A percentile compares a stretch with the other conserved stretches of the same genome.
Conservation (phyloP, 352 stramenopile species). For the Saprolegnia parasitica region DNA sequence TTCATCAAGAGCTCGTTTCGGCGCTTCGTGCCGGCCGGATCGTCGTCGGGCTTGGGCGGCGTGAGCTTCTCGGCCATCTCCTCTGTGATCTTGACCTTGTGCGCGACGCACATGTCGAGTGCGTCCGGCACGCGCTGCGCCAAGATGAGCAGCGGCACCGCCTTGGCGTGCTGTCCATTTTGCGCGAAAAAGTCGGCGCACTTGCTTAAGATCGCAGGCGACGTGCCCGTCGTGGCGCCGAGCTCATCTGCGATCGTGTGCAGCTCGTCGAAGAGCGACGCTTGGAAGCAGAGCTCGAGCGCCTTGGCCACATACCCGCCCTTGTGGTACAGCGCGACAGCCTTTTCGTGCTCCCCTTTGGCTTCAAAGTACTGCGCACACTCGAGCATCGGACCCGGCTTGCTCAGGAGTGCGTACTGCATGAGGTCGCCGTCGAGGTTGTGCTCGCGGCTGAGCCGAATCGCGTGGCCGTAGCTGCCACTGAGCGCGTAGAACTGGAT, state of each 20-base stretch:
- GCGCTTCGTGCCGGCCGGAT: constrained; percentile 42
- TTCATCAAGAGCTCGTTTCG: constrained; percentile 84
- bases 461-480: constrained; percentile 91
- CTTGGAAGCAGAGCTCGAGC: constrained; percentile 91
- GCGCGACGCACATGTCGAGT: constrained; percentile 85
- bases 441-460: constrained; percentile 87
- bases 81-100: constrained; percentile 88
- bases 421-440: constrained; percentile 89
- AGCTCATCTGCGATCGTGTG: constrained; percentile 83
- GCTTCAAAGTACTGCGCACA: constrained; percentile 90
- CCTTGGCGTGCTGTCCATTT: constrained; percentile 89
- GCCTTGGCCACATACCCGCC: constrained; percentile 86
- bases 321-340: constrained; percentile 92
- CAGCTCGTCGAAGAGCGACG: constrained; percentile 83
- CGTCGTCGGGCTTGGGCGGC: constrained; percentile 60
- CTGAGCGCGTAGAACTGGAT: constrained; percentile 89
- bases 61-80: constrained; percentile 92
- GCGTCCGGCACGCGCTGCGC: constrained; percentile 66
- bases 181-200: constrained; percentile 92
- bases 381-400: constrained; percentile 81
- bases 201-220: constrained; percentile 79
- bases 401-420: constrained; percentile 87
- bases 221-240: constrained; percentile 46
- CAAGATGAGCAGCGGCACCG: constrained; percentile 85
- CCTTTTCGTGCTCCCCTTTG: constrained; percentile 91